A percentile compares a stretch with the other conserved stretches of the same genome.
These are phyloP conservation scores for Boletus sp. DNA, from an alignment of 768 basidiomycete species.

Conservation along the genomic window DNA sequence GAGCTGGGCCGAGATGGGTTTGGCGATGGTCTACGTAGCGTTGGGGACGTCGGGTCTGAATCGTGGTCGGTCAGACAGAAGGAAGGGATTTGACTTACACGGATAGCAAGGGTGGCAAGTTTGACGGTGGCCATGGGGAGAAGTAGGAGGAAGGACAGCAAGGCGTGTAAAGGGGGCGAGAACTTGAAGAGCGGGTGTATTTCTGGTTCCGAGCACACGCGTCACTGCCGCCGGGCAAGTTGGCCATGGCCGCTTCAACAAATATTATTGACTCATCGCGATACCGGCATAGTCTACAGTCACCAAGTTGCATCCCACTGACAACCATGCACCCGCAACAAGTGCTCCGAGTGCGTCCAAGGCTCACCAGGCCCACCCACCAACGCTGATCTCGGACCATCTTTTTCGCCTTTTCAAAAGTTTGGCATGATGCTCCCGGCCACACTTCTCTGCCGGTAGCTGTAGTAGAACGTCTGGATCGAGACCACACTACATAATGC, in stretches of 20 bases:
- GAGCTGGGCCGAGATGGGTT: slow-evolving; percentile 69
- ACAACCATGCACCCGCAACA: not conserved
- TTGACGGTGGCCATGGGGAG: slow-evolving; percentile 67
- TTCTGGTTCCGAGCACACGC: not conserved
- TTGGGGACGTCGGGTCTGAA: not conserved
- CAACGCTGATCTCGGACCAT: too few species aligned
- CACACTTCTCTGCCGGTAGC: too few species aligned
- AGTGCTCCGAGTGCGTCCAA: too few species aligned
- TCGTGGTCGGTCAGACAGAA: not conserved
- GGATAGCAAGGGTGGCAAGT: slow-evolving; percentile 69
- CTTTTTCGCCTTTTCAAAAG: too few species aligned
- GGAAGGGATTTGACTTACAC: slow-evolving; percentile 44
- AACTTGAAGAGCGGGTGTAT: not conserved
- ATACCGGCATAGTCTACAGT: too few species aligned
- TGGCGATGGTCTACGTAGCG: slow-evolving; percentile 66
- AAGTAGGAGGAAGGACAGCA: not conserved
- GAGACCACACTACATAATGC: too few species aligned
- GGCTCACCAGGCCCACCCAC: too few species aligned
- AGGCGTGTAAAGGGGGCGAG: too few species aligned
- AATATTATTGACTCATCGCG: too few species aligned
- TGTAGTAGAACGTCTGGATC: too few species aligned
- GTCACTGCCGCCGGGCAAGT: not conserved
- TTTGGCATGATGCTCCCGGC: too few species aligned
- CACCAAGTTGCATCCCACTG: too few species aligned
- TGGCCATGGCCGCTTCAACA: not conserved